Conservation (phyloP, 768 basidiomycete genomes). For the Pisolithus albus region DNA sequence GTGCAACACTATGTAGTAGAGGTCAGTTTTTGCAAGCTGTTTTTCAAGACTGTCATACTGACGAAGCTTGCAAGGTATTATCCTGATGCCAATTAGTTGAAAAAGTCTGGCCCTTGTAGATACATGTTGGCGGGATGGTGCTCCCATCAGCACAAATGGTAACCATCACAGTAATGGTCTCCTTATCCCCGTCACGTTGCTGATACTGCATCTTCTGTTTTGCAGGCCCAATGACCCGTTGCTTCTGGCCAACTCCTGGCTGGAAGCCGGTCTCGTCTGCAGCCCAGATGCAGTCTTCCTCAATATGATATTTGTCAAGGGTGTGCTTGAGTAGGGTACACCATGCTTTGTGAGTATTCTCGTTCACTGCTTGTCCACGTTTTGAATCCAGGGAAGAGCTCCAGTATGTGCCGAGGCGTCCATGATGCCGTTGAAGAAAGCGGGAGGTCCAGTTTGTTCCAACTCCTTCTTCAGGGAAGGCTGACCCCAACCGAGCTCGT, state of each 20-base stretch:
- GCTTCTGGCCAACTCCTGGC: conserved; percentile 1
- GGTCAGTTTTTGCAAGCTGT: conserved; percentile 7
- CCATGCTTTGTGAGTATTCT: conserved; percentile 25
- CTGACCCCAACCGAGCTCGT: conserved; percentile 18
- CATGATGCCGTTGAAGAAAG: conserved; percentile 23
- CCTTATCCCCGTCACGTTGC: conserved; percentile 12
- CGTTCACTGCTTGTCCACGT: conserved; percentile 32
- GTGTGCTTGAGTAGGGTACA: conserved; percentile 27
- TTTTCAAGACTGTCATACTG: conserved; percentile 26
- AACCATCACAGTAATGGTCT: conserved; percentile 23
- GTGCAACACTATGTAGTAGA: conserved; percentile 6
- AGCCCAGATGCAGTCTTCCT: conserved; percentile 1
- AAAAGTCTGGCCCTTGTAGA: no score
- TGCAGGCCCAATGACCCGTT: conserved; percentile 1
- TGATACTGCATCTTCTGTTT: conserved; percentile 10
- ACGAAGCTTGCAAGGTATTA: conserved; percentile 21
- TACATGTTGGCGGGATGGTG: conserved; percentile 15
- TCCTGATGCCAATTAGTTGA: no score
- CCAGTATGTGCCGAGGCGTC: conserved; percentile 24
- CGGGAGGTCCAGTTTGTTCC: conserved; percentile 31
- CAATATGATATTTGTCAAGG: conserved; percentile 5
- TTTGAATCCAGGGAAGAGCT: conserved; percentile 30
- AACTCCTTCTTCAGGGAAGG: conserved; percentile 27
- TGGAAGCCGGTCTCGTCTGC: conserved; percentile 8
- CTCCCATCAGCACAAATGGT: conserved; percentile 38